Evolutionary conservation across 768 basidiomycete genomes (phyloP).

Genomic region (Dacryopinax primogenitus): DNA sequence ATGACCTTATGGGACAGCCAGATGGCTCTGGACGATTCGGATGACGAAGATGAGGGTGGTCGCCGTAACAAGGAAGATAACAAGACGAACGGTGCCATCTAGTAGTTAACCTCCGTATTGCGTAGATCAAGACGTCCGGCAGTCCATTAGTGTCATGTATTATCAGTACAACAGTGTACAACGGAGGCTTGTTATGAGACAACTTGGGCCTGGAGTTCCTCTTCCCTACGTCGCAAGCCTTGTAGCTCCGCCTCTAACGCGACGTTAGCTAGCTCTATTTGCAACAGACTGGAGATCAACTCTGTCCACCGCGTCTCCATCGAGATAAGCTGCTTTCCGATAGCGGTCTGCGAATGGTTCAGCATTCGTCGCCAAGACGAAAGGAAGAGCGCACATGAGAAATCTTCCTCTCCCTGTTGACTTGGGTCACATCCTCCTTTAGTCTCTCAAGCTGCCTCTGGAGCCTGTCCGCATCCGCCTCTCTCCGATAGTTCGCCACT

Average conservation of each 20-base stretch:
- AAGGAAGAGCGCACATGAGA: constrained; percentile 42
- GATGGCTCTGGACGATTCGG: constrained; percentile 92
- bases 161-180: constrained; percentile 7
- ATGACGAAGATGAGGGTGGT: constrained; percentile 89
- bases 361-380: constrained; percentile 3
- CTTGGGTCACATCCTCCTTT: constrained; percentile 62
- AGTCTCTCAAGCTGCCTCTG: constrained; percentile 66
- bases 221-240: constrained; percentile 24
- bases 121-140: background rate
- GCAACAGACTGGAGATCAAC: constrained; percentile 75
- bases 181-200: background rate
- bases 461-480: constrained; percentile 56
- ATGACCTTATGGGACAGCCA: constrained; percentile 39
- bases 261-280: constrained; percentile 90
- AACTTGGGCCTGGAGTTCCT: constrained; percentile 3
- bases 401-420: constrained; percentile 84
- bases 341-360: constrained; percentile 41
- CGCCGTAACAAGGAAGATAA: constrained; percentile 40
- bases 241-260: constrained; percentile 70
- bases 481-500: constrained; percentile 78
- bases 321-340: constrained; percentile 64
- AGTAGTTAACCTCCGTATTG: constrained; percentile 2
- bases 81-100: constrained; percentile 10
- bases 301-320: constrained; percentile 89
- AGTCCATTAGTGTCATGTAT: constrained; percentile 14